A percentile compares a stretch with the other conserved stretches of the same genome.
phyloP scores from a whole-genome alignment of 179 eudicot species.

The Carnegiea gigantea region DNA sequence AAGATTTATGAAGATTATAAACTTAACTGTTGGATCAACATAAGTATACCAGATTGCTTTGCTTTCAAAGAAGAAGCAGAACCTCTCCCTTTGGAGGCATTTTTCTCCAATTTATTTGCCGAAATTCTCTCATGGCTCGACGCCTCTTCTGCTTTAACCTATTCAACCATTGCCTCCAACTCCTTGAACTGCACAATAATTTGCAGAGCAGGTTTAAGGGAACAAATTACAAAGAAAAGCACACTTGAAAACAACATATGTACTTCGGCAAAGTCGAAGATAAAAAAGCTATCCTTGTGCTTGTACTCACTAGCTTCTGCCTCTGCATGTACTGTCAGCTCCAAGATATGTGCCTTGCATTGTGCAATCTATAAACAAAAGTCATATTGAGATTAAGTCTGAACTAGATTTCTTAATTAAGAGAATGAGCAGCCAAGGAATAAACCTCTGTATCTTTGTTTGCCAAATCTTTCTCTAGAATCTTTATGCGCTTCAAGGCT shows the following conservation, averaged over 20 bases:
- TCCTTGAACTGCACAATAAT: conserved; percentile 61
- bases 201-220: not conserved
- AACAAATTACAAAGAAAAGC: not conserved
- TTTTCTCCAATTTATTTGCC: conserved; percentile 74
- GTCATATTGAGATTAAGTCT: conserved; percentile 5
- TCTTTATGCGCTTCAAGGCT: conserved; percentile 45
- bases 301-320: conserved; percentile 91
- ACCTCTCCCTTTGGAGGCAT: conserved; percentile 51
- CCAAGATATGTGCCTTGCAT: conserved; percentile 31
- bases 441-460: conserved; percentile 70
- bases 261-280: not conserved
- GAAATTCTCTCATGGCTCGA: conserved; percentile 48
- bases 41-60: not conserved
- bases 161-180: conserved; percentile 86
- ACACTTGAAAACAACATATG: not conserved
- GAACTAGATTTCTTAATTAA: conserved; percentile 1
- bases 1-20: not conserved
- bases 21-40: not conserved
- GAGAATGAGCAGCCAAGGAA: conserved; percentile 8
- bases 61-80: conserved; percentile 42
- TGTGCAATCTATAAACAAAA: conserved; percentile 46
- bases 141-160: conserved; percentile 62
- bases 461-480: conserved; percentile 74
- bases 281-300: conserved; percentile 54
- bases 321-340: conserved; percentile 91